A percentile compares a stretch with the other conserved stretches of the same genome.
phyloP scores from a whole-genome alignment of 129 eudicot genomes.

The Centella asiatica region DNA sequence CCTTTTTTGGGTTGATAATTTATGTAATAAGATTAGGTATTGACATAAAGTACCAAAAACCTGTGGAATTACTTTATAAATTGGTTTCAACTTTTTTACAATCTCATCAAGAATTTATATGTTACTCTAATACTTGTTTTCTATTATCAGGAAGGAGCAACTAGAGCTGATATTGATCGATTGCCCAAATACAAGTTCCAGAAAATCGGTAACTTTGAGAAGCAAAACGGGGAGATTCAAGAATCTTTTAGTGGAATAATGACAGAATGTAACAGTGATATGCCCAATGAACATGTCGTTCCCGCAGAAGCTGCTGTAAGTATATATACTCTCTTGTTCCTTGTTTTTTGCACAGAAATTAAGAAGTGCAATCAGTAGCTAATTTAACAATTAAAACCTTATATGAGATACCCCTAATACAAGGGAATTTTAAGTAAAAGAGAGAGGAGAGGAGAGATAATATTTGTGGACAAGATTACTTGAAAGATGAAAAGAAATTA shows the following conservation, averaged over 20 bases:
- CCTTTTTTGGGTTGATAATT: no score
- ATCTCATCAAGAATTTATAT: not conserved
- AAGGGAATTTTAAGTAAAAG: no score
- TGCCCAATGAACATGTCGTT: conserved; percentile 60
- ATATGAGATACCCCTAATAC: no score
- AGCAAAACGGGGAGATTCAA: conserved; percentile 78
- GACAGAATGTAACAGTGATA: conserved; percentile 71
- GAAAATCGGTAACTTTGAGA: conserved; percentile 57
- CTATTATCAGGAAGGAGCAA: conserved; percentile 77
- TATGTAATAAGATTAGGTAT: no score
- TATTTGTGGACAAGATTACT: no score
- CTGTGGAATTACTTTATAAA: not conserved
- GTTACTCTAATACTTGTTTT: not conserved
- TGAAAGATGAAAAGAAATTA: no score
- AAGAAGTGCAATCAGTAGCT: no score
- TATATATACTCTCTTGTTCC: not conserved
- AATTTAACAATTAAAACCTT: no score
- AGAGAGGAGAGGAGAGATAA: no score
- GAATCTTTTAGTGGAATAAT: conserved; percentile 80
- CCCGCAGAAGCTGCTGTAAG: conserved; percentile 85
- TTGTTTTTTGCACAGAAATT: not conserved
- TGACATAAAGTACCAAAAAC: no score
- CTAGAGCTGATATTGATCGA: conserved; percentile 63
- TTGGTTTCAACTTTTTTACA: not conserved
- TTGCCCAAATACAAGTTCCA: conserved; percentile 65